Evolutionary conservation across 2,329 filamentous ascomycete species (phyloP).

Genomic region (Sclerotinia spermophila): DNA sequence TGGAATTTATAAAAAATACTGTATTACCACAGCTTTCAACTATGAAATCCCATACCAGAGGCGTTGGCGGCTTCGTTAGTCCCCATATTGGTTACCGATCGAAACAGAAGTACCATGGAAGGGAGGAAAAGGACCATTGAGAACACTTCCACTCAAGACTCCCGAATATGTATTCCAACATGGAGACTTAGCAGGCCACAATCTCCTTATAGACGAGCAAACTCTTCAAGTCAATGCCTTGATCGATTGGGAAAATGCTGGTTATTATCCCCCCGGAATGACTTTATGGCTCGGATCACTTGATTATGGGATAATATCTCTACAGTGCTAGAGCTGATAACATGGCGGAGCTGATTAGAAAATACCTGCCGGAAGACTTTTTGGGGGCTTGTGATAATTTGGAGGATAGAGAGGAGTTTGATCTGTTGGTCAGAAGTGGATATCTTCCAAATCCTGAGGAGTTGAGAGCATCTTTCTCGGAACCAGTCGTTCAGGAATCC

Average conservation of each 20-base stretch:
- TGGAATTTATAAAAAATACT: neutral
- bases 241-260: neutral
- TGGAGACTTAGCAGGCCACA: neutral
- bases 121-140: neutral
- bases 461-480: neutral
- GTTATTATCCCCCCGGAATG: neutral
- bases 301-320: neutral
- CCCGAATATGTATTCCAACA: neutral
- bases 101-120: neutral
- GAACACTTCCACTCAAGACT: neutral
- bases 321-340: neutral
- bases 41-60: neutral
- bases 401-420: neutral
- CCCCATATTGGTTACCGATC: neutral
- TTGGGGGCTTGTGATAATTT: neutral
- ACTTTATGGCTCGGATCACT: neutral
- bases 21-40: neutral
- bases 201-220: neutral
- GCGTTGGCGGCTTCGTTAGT: neutral
- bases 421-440: neutral
- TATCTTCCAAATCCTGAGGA: neutral
- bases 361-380: neutral
- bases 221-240: neutral
- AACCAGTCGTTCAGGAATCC: too few species aligned
- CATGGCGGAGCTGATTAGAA: neutral